phyloP scores from a whole-genome alignment of 192 early-diverging fungal species.

The Chytriomyces sp. region DNA sequence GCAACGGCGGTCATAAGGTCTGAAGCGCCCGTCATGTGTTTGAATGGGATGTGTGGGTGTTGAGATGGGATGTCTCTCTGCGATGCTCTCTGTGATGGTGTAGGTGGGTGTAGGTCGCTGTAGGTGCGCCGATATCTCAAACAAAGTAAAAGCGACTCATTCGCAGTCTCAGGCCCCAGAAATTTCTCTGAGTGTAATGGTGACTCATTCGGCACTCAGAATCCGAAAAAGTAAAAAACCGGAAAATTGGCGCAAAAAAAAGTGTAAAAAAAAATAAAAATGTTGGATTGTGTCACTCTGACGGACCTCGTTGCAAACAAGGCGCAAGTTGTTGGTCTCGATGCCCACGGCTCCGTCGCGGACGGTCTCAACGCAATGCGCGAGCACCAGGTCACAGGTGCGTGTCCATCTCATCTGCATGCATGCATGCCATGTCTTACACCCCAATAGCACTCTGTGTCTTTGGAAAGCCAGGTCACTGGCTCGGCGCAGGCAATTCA shows the following conservation, averaged over 20 bases:
- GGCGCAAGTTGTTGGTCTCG: constrained; percentile 12
- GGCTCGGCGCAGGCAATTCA: constrained; percentile 37
- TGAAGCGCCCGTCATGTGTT: background rate
- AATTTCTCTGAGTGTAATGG: background rate
- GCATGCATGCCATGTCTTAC: background rate
- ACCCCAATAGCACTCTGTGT: constrained; percentile 22
- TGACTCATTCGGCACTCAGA: background rate
- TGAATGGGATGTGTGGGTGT: too few relatives aligned
- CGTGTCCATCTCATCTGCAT: constrained; percentile 1
- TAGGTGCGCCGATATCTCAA: background rate
- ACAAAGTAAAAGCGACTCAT: background rate
- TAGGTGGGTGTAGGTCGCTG: too few relatives aligned
- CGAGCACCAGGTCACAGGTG: constrained; percentile 21
- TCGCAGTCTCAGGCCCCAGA: background rate
- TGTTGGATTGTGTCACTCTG: background rate
- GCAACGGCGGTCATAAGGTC: constrained; percentile 8
- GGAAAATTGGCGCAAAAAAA: background rate
- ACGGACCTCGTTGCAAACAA: background rate
- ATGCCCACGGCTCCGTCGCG: background rate
- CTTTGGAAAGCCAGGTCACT: constrained; percentile 40
- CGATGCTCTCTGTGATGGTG: background rate
- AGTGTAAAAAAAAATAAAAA: background rate
- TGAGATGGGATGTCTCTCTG: background rate
- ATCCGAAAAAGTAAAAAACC: background rate
- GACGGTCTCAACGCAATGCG: constrained; percentile 22